phyloP scores from a whole-genome alignment of 352 stramenopile genomes.

The Globisporangium rhizosaccharum region DNA sequence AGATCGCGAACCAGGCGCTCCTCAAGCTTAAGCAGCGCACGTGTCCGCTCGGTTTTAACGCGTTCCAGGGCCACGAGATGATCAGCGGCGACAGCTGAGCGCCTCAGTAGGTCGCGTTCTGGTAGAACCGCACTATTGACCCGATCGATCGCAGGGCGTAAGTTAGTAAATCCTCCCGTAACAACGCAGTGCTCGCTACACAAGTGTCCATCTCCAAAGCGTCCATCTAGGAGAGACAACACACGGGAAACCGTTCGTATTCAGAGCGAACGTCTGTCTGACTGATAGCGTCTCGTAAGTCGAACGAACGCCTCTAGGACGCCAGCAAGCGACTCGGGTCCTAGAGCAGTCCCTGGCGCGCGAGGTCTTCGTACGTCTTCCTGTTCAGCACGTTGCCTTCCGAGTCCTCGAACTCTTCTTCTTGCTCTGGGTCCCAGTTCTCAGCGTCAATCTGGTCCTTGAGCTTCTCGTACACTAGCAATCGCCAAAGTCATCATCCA shows the following conservation, averaged over 20 bases:
- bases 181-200: too few species aligned
- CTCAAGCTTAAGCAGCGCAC: conserved; percentile 20
- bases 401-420: conserved; percentile 99
- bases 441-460: conserved; percentile 92
- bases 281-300: too few species aligned
- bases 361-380: conserved; percentile 98
- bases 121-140: conserved; percentile 29
- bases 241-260: too few species aligned
- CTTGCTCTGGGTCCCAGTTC: conserved; percentile 90
- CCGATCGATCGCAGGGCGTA: not conserved
- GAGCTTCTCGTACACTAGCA: conserved; percentile 94
- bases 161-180: conserved; percentile 1
- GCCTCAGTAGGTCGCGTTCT: conserved; percentile 13
- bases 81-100: conserved; percentile 2
- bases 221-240: too few species aligned
- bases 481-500: conserved; percentile 12
- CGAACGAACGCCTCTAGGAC: too few species aligned
- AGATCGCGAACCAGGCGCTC: conserved; percentile 10
- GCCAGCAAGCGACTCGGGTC: too few species aligned
- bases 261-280: too few species aligned
- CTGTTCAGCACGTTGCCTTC: conserved; percentile 98
- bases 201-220: too few species aligned
- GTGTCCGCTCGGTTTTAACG: conserved; percentile 18
- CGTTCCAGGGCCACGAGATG: conserved; percentile 9
- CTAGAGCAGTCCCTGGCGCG: conserved; percentile 95